Conservation (phyloP, 2,329 filamentous ascomycete species). For the Cercospora sesami region DNA sequence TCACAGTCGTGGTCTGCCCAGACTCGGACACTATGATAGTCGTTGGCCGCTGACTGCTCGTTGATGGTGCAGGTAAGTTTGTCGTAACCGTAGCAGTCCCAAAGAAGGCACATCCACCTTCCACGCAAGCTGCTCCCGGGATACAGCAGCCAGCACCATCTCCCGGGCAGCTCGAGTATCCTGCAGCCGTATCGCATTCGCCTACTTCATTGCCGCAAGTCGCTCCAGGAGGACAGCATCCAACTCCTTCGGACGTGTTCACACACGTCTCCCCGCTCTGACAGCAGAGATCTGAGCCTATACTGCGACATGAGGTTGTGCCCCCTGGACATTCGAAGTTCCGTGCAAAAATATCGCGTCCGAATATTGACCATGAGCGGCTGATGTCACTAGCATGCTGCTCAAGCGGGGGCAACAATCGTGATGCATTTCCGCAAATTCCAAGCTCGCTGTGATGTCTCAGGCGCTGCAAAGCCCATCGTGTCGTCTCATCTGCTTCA, state of each 20-base stretch:
- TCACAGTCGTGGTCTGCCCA: slow-evolving; percentile 34
- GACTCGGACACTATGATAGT: slow-evolving; percentile 26
- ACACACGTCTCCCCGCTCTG: slow-evolving; percentile 66
- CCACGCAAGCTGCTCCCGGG: slow-evolving; percentile 67
- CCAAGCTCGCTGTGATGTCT: slow-evolving; percentile 9
- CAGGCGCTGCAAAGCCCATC: slow-evolving; percentile 3
- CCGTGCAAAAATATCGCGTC: slow-evolving; percentile 50
- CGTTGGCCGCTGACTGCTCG: slow-evolving; percentile 15
- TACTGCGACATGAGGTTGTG: slow-evolving; percentile 63
- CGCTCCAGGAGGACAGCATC: slow-evolving; percentile 69
- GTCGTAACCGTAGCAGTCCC: slow-evolving; percentile 31
- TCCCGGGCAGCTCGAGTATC: slow-evolving; percentile 64
- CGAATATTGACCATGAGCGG: slow-evolving; percentile 24
- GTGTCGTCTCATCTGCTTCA: slow-evolving; percentile 16
- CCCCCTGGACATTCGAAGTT: slow-evolving; percentile 66
- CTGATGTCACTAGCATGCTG: slow-evolving; percentile 48
- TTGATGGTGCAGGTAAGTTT: slow-evolving; percentile 20
- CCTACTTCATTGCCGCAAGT: slow-evolving; percentile 65
- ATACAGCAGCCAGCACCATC: slow-evolving; percentile 73
- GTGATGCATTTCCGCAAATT: slow-evolving; percentile 28
- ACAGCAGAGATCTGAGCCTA: slow-evolving; percentile 74
- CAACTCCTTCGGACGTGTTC: slow-evolving; percentile 61
- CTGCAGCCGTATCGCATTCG: slow-evolving; percentile 57
- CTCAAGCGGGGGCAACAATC: slow-evolving; percentile 48
- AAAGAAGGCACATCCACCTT: slow-evolving; percentile 64